A percentile compares a stretch with the other conserved stretches of the same genome.
phyloP scores from a whole-genome alignment of 2,329 filamentous ascomycete genomes.

The Xylariaceae sp. region DNA sequence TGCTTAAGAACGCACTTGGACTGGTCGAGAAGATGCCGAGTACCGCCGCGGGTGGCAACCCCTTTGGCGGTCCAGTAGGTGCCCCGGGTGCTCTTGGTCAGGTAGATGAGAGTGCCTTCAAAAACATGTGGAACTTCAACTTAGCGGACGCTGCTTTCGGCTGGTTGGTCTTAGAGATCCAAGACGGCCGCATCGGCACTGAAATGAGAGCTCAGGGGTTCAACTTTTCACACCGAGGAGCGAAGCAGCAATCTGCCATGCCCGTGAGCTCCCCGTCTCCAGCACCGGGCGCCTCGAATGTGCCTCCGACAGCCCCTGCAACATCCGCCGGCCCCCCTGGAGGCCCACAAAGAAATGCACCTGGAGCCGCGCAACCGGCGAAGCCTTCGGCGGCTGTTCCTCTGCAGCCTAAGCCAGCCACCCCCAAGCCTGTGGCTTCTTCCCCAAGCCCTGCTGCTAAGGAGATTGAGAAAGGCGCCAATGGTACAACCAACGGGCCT shows the following conservation, averaged over 20 bases:
- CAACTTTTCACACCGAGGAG: slow-evolving; percentile 94
- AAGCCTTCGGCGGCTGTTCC: slow-evolving; percentile 43
- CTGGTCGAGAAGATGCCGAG: slow-evolving; percentile 98
- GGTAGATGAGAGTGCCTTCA: slow-evolving; percentile 97
- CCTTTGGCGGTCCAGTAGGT: slow-evolving; percentile 81
- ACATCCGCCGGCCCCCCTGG: slow-evolving; percentile 23
- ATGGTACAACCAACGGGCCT: slow-evolving; percentile 49
- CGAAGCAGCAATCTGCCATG: slow-evolving; percentile 61
- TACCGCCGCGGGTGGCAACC: slow-evolving; percentile 91
- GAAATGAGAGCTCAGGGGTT: slow-evolving; percentile 99
- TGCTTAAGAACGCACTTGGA: slow-evolving; percentile 84
- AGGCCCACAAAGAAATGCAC: slow-evolving; percentile 31
- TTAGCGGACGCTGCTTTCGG: slow-evolving; percentile 95
- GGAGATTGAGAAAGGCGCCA: slow-evolving; percentile 55
- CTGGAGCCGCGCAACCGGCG: slow-evolving; percentile 30
- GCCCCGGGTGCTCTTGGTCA: slow-evolving; percentile 73
- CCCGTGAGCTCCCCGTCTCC: slow-evolving; percentile 34
- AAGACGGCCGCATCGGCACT: slow-evolving; percentile 91
- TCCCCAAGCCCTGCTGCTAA: slow-evolving; percentile 39
- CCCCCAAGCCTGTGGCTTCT: slow-evolving; percentile 39
- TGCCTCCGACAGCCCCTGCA: slow-evolving; percentile 25
- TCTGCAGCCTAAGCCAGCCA: slow-evolving; percentile 41
- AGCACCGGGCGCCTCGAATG: slow-evolving; percentile 28
- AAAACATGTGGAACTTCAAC: slow-evolving; percentile 99
- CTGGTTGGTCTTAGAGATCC: slow-evolving; percentile 90